Percentiles rank a stretch among this genome's conserved stretches.
These are phyloP conservation scores for Trichocladium uniseriatum DNA, from an alignment of 495 filamentous ascomycete genomes.

Conservation along the genomic window DNA sequence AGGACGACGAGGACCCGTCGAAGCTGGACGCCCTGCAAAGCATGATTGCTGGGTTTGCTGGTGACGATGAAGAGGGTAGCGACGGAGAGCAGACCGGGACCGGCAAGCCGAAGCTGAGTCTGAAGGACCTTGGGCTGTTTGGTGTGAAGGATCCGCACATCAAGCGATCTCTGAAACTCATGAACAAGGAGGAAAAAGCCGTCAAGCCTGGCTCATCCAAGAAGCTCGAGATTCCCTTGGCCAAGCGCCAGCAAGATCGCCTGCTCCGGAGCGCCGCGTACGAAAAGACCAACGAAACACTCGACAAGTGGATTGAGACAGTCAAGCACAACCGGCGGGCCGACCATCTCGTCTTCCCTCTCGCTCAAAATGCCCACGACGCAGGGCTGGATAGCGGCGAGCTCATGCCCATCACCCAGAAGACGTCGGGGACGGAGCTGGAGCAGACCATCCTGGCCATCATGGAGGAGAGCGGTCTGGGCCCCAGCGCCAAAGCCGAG, in stretches of 20 bases:
- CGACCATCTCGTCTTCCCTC: constrained; percentile 85
- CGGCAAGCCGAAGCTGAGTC: constrained; percentile 61
- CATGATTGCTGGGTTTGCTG: constrained; percentile 59
- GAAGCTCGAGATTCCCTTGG: constrained; percentile 74
- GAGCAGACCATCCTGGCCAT: constrained; percentile 79
- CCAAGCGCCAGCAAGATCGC: constrained; percentile 83
- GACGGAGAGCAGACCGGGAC: constrained; percentile 21
- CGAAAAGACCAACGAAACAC: constrained; percentile 80
- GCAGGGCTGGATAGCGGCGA: constrained; percentile 39
- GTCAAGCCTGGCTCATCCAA: constrained; percentile 49
- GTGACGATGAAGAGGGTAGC: constrained; percentile 24
- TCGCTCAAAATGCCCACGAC: constrained; percentile 58
- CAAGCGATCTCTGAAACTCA: constrained; percentile 70
- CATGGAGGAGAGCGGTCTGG: constrained; percentile 77
- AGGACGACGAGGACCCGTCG: constrained; percentile 44
- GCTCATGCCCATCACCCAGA: constrained; percentile 46
- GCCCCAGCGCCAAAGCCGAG: constrained; percentile 33
- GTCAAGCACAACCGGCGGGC: constrained; percentile 89
- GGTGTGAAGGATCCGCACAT: constrained; percentile 64
- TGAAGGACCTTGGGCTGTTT: constrained; percentile 63
- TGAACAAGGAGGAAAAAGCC: constrained; percentile 44
- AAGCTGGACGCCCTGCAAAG: constrained; percentile 57
- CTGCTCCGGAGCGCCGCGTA: constrained; percentile 79
- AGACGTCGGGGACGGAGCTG: constrained; percentile 63
- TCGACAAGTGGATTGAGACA: constrained; percentile 86